A percentile compares a stretch with the other conserved stretches of the same genome.
These are phyloP conservation scores for Diaporthe sp. DNA, from an alignment of 2,329 filamentous ascomycete genomes.

Conservation along the genomic window DNA sequence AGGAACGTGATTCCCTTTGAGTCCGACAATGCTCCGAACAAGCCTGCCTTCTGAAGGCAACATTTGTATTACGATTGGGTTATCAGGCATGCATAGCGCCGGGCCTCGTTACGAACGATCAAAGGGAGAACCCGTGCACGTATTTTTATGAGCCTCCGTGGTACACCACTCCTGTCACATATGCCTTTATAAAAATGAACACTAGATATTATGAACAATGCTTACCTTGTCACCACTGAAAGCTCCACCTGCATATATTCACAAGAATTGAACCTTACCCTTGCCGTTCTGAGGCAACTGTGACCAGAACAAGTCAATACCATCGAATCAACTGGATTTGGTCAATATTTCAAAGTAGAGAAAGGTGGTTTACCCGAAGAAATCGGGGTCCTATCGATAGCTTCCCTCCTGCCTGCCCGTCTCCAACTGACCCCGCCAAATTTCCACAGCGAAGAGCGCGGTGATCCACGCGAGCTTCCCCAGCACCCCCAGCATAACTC, in stretches of 20 bases:
- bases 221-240: neutral
- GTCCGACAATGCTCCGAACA: neutral
- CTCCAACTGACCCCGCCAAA: conserved; percentile 42
- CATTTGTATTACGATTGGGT: neutral
- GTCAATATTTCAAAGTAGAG: neutral
- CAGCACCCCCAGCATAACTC: neutral
- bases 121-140: neutral
- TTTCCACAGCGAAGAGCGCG: conserved; percentile 15
- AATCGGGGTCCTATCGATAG: conserved; percentile 28
- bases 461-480: conserved; percentile 20
- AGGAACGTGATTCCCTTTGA: conserved; percentile 32
- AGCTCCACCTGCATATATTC: neutral
- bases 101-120: neutral
- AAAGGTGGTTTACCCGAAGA: neutral
- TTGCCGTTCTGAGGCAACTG: neutral
- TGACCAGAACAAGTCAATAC: too few relatives aligned
- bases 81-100: neutral
- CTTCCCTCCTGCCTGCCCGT: neutral
- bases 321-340: neutral
- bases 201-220: neutral
- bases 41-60: neutral
- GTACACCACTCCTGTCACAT: conserved; percentile 5
- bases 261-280: neutral
- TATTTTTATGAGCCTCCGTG: neutral
- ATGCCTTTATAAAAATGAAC: neutral